A percentile compares a stretch with the other conserved stretches of the same genome.
Evolutionary conservation across 352 stramenopile genomes (phyloP).

Genomic region (Globisporangium splendens): DNA sequence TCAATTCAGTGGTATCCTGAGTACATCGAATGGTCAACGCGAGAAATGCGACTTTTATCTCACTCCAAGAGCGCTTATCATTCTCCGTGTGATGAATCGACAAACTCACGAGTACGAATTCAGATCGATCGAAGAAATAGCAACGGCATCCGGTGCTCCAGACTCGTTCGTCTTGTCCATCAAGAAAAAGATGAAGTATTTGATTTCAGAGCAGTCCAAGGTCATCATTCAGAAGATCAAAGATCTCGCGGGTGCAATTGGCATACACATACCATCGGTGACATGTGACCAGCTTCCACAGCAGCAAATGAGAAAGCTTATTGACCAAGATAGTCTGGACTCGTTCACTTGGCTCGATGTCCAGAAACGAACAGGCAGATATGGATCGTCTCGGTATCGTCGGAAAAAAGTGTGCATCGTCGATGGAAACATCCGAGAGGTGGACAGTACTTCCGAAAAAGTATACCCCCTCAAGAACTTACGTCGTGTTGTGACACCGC

Average conservation of each 20-base stretch:
- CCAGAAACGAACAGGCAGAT: conserved; percentile 45
- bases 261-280: conserved; percentile 40
- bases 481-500: conserved; percentile 44
- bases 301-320: conserved; percentile 28
- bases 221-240: conserved; percentile 66
- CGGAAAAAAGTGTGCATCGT: conserved; percentile 69
- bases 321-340: conserved; percentile 37
- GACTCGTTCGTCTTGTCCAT: conserved; percentile 61
- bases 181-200: conserved; percentile 64
- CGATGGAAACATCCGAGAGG: conserved; percentile 46
- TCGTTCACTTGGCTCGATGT: conserved; percentile 48
- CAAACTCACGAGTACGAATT: conserved; percentile 80
- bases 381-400: conserved; percentile 53
- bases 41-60: conserved; percentile 75
- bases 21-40: conserved; percentile 58
- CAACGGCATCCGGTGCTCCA: conserved; percentile 32
- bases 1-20: conserved; percentile 74
- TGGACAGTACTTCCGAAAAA: conserved; percentile 45
- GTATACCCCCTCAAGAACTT: conserved; percentile 55
- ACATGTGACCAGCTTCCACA: conserved; percentile 49
- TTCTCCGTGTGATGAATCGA: conserved; percentile 56
- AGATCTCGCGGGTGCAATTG: conserved; percentile 59
- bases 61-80: conserved; percentile 62
- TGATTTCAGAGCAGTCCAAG: conserved; percentile 63
- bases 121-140: conserved; percentile 50